A percentile compares a stretch with the other conserved stretches of the same genome.
These are phyloP conservation scores for Bruguiera parviflora DNA, from an alignment of 345 rosid genomes.

Conservation along the genomic window DNA sequence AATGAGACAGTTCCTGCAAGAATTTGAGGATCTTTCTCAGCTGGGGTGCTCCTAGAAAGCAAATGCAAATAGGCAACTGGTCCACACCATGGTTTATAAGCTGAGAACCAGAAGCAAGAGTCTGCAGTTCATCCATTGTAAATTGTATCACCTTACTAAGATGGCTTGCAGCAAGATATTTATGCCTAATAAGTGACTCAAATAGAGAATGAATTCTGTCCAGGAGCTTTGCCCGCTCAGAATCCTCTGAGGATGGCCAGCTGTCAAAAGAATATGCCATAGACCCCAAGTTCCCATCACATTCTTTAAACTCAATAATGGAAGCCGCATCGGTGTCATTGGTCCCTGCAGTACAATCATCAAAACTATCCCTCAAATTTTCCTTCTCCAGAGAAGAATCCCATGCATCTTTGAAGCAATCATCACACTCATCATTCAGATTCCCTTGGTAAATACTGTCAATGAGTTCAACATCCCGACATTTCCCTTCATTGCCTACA, in stretches of 20 bases:
- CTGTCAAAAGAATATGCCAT: slow-evolving; percentile 38
- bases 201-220: slow-evolving; percentile 59
- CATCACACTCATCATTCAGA: slow-evolving; percentile 47
- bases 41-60: slow-evolving; percentile 77
- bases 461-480: slow-evolving; percentile 34
- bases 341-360: slow-evolving; percentile 25
- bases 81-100: slow-evolving; percentile 57
- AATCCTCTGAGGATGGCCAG: slow-evolving; percentile 72
- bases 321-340: slow-evolving; percentile 33
- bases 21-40: slow-evolving; percentile 76
- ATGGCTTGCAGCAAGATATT: slow-evolving; percentile 72
- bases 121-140: slow-evolving; percentile 68
- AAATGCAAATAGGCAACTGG: slow-evolving; percentile 66
- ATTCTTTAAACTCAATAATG: slow-evolving; percentile 31
- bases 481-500: slow-evolving; percentile 45
- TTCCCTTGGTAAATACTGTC: slow-evolving; percentile 38
- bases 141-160: slow-evolving; percentile 66
- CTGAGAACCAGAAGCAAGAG: slow-evolving; percentile 53
- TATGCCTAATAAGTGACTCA: slow-evolving; percentile 67
- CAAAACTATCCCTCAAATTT: slow-evolving; percentile 39
- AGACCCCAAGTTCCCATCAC: slow-evolving; percentile 37
- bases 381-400: slow-evolving; percentile 70
- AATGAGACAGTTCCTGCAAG: slow-evolving; percentile 75
- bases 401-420: slow-evolving; percentile 77
- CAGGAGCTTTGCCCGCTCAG: slow-evolving; percentile 75